These are phyloP conservation scores for Handroanthus guayacan DNA, from an alignment of 257 asterid species.

Conservation along the genomic window DNA sequence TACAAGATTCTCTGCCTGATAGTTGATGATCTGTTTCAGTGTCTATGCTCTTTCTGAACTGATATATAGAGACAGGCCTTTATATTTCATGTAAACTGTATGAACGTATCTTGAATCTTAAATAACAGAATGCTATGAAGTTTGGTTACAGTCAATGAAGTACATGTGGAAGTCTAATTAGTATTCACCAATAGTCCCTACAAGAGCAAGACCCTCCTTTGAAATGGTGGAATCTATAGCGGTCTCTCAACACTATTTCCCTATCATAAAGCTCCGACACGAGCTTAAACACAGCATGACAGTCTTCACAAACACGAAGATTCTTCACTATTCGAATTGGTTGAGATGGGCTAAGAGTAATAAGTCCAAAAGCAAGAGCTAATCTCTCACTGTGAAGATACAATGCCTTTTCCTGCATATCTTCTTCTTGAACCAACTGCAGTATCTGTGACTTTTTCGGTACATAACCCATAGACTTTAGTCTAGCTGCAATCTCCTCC, in stretches of 20 bases:
- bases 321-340: slow-evolving; percentile 76
- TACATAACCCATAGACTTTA: slow-evolving; percentile 56
- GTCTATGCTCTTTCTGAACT: not conserved
- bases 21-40: slow-evolving; percentile 28
- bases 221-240: slow-evolving; percentile 84
- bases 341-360: slow-evolving; percentile 50
- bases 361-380: slow-evolving; percentile 79
- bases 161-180: not conserved
- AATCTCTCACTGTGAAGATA: slow-evolving; percentile 75
- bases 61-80: slow-evolving; percentile 10
- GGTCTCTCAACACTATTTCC: slow-evolving; percentile 75
- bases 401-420: slow-evolving; percentile 74
- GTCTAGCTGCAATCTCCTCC: slow-evolving; percentile 60
- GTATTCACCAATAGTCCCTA: slow-evolving; percentile 72
- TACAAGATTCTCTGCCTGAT: slow-evolving; percentile 22
- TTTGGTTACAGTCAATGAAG: not conserved
- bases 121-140: slow-evolving; percentile 21
- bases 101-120: slow-evolving; percentile 21
- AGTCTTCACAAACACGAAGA: slow-evolving; percentile 77
- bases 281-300: slow-evolving; percentile 71
- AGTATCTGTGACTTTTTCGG: slow-evolving; percentile 62
- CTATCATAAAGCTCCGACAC: slow-evolving; percentile 66
- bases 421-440: slow-evolving; percentile 75
- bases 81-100: slow-evolving; percentile 22
- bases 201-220: slow-evolving; percentile 70